Evolutionary conservation across 805 yeast genomes (phyloP).

Genomic region (Barnettozyma sp.): DNA sequence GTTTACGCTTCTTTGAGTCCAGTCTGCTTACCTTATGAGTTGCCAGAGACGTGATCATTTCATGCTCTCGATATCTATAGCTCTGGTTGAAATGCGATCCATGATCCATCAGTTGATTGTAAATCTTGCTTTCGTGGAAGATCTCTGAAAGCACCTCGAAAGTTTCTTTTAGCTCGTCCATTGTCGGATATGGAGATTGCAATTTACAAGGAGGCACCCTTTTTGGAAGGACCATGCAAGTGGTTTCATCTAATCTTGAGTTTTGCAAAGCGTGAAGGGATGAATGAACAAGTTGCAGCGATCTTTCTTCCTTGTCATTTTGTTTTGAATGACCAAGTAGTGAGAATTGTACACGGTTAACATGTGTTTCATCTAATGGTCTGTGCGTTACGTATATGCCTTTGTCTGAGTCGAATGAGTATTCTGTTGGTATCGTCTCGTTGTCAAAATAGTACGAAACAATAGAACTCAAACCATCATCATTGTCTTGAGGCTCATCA

Average conservation of each 20-base stretch:
- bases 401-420: not conserved
- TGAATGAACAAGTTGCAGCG: too few species aligned
- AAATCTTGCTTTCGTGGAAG: constrained; percentile 1
- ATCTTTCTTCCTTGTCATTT: too few species aligned
- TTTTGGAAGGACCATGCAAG: too few species aligned
- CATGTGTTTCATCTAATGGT: too few species aligned
- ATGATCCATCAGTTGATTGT: not conserved
- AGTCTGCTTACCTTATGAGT: constrained; percentile 2
- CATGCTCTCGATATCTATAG: not conserved
- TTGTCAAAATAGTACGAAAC: constrained; percentile 5
- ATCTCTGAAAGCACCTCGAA: constrained; percentile 3
- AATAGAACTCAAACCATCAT: constrained; percentile 2
- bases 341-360: too few species aligned
- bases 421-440: constrained; percentile 3
- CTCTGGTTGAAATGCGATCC: not conserved
- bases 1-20: not conserved
- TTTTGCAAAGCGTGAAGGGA: not conserved
- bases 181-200: too few species aligned
- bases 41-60: not conserved
- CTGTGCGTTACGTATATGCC: constrained; percentile 1
- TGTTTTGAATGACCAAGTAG: too few species aligned
- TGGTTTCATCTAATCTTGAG: not conserved
- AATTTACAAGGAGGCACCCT: too few species aligned
- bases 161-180: not conserved
- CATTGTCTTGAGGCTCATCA: not conserved